phyloP scores from a whole-genome alignment of 2,329 filamentous ascomycete genomes.

The Geoglossum cookeanum region DNA sequence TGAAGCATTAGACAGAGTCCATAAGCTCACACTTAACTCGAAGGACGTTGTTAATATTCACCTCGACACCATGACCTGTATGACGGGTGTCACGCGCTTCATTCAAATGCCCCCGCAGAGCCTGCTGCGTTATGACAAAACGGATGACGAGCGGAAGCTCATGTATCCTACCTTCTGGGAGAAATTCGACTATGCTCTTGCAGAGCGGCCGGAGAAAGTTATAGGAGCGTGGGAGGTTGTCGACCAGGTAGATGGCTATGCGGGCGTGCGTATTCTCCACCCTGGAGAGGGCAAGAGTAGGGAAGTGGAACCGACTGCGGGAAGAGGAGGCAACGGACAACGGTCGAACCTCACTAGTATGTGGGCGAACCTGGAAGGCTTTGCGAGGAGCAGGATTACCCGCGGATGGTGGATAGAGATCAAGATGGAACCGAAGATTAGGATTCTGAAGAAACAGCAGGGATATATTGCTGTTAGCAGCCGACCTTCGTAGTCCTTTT shows the following conservation, averaged over 20 bases:
- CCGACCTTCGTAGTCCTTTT: not conserved
- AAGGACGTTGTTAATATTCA: constrained; percentile 30
- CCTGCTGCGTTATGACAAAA: constrained; percentile 38
- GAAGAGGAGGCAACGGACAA: not conserved
- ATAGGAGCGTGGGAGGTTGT: constrained; percentile 37
- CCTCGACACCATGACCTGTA: constrained; percentile 47
- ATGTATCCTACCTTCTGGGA: constrained; percentile 37
- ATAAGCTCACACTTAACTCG: constrained; percentile 13
- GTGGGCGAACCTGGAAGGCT: constrained; percentile 11
- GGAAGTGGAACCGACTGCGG: not conserved
- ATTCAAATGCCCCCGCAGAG: constrained; percentile 19
- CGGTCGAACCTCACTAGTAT: constrained; percentile 10
- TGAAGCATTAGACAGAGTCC: constrained; percentile 41
- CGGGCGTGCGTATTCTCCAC: constrained; percentile 37
- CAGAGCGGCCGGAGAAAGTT: constrained; percentile 31
- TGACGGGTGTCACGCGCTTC: constrained; percentile 52
- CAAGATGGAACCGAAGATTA: constrained; percentile 36
- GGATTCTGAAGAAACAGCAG: constrained; percentile 22
- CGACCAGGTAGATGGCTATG: constrained; percentile 37
- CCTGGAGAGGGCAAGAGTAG: constrained; percentile 21
- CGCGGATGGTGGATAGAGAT: constrained; percentile 48
- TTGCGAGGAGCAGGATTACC: constrained; percentile 22
- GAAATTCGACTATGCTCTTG: constrained; percentile 42
- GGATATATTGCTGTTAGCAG: not conserved
- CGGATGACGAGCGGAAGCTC: constrained; percentile 31